Base-by-base conservation (phyloP, 2,329 filamentous ascomycete species). In the Akanthomyces dipterigenus region DNA sequence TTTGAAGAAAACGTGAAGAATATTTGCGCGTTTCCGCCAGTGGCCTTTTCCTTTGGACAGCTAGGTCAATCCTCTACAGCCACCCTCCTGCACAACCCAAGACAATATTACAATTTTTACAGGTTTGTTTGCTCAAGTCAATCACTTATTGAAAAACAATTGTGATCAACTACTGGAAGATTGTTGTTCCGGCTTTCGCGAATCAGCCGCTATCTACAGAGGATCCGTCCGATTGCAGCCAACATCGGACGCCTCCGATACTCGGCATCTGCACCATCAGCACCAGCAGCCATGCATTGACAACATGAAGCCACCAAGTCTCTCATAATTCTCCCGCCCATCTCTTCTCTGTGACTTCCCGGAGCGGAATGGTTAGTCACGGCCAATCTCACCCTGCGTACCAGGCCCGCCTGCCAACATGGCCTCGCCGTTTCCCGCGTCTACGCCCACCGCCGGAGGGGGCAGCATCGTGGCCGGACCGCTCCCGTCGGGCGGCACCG, bases 361-460 rank as follows among this genome's bases (percentile, higher is more conserved):
- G 22, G 4, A n/a, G 26, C 34, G 50, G n/a, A 14, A 54, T 54
- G 34, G 26, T n/a, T 3, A n/a, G 20, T 26, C 18, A 18, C 16
- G 8, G 7, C 16, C 14, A 24, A n/a, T 26, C 9, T 20, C 22
- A 40, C 24, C 40, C 26, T 40, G 6, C 40, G 22, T 6, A n/a
- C 26, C 16, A 36, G 49, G 28, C 31, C 20, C 31, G 20, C 22
- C 46, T 34, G n/a, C 60, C 55, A 58, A 45, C 65, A 81, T 83
- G 80, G 75, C 75, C 64, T 91, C 88, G n/a, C 90, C 91, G 9
- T 96, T 96, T 71, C 86, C 89, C 55, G 79, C 84, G 56, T 90
- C 90, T 31, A 82, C 88, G 43, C 89, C 90, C 26, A 80, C 81
- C 58, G 85, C 93, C 24, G 95, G 95, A 62, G 82, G 90, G 70